Evolutionary conservation across 306 rosid genomes (phyloP).

Genomic region (Inga oerstediana): DNA sequence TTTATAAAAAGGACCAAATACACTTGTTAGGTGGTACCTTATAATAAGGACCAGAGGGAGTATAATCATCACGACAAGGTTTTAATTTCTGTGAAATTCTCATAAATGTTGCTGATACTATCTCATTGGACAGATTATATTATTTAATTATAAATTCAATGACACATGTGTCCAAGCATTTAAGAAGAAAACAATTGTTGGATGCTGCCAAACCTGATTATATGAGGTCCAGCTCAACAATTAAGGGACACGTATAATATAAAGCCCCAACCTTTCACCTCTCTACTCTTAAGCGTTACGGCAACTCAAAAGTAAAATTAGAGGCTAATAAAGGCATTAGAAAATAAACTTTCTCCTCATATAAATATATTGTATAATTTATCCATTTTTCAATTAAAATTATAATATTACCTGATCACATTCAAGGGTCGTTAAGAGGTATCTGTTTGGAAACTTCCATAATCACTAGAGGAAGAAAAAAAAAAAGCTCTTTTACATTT

Average conservation of each 20-base stretch:
- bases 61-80: neutral
- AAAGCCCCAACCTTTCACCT: neutral
- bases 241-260: neutral
- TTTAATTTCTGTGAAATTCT: neutral
- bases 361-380: neutral
- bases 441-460: too few relatives aligned
- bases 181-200: neutral
- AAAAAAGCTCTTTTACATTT: too few relatives aligned
- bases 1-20: too few relatives aligned
- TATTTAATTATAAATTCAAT: neutral
- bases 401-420: too few relatives aligned
- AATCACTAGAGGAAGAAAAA: too few relatives aligned
- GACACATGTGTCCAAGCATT: neutral
- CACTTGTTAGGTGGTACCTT: too few relatives aligned
- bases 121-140: too few relatives aligned
- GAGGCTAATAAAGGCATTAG: neutral
- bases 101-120: neutral
- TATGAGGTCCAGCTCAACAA: neutral
- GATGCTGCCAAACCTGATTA: neutral
- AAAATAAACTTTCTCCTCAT: neutral
- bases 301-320: neutral
- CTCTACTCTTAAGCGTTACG: neutral
- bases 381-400: neutral
- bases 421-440: too few relatives aligned
- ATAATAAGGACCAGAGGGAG: too few relatives aligned